Percentiles rank a stretch among this genome's conserved stretches.
phyloP scores from a whole-genome alignment of 805 yeast genomes.

The Candida parachauliodes region DNA sequence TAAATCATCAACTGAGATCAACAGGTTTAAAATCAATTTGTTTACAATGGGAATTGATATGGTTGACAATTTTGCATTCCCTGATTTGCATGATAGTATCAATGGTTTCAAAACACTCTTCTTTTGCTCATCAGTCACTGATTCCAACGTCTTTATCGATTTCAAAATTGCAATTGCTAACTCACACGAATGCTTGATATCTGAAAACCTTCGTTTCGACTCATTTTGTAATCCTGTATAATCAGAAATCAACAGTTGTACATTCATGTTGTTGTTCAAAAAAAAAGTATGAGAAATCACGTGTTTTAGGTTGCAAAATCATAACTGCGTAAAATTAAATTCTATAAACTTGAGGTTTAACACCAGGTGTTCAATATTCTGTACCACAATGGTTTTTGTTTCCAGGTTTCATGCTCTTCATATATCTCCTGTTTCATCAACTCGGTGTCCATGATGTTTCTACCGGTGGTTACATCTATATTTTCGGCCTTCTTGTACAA shows the following conservation, averaged over 20 bases:
- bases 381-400: constrained; percentile 14
- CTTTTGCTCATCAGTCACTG: constrained; percentile 13
- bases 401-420: constrained; percentile 13
- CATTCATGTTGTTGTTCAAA: constrained; percentile 7
- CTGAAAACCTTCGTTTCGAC: constrained; percentile 65
- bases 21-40: constrained; percentile 49
- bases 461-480: constrained; percentile 21
- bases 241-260: constrained; percentile 53
- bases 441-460: constrained; percentile 26
- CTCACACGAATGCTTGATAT: constrained; percentile 52
- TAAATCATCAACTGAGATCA: constrained; percentile 52
- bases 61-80: constrained; percentile 69
- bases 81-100: constrained; percentile 64
- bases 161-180: constrained; percentile 16
- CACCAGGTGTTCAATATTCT: constrained; percentile 12
- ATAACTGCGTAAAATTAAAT: too few species aligned
- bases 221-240: constrained; percentile 60
- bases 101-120: constrained; percentile 48
- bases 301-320: constrained; percentile 1
- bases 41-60: constrained; percentile 72
- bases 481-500: constrained; percentile 19
- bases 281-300: neutral
- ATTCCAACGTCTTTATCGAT: constrained; percentile 3
- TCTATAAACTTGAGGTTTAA: neutral
- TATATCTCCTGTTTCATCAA: constrained; percentile 20